Percentiles rank a stretch among this genome's conserved stretches.
These are phyloP conservation scores for Moniliella sp. DNA, from an alignment of 1,284 basidiomycete genomes.

Conservation along the genomic window DNA sequence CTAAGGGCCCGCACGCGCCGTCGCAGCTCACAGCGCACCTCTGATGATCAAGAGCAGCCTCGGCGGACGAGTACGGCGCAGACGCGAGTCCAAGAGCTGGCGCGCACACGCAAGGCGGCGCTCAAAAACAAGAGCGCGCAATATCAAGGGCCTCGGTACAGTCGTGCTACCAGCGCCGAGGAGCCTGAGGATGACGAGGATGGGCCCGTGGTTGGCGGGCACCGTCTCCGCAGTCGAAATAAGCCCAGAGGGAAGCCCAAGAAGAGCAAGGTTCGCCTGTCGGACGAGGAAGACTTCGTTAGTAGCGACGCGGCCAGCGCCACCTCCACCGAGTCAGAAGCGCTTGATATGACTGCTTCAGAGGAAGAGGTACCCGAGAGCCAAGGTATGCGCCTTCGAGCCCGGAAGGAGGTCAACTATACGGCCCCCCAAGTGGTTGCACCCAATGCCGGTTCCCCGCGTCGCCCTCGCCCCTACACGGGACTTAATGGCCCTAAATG, in stretches of 20 bases:
- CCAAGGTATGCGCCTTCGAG: neutral
- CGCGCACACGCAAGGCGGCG: neutral
- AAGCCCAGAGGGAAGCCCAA: neutral
- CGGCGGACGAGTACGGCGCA: no score
- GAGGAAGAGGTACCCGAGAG: no score
- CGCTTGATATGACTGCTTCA: no score
- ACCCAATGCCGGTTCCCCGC: neutral
- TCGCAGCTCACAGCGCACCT: neutral
- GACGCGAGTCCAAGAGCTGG: neutral
- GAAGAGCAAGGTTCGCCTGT: neutral
- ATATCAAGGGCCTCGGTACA: neutral
- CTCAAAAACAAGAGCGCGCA: neutral
- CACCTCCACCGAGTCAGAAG: no score
- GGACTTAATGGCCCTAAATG: no score
- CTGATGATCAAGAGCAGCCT: neutral
- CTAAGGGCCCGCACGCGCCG: neutral
- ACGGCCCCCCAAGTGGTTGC: neutral
- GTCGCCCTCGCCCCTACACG: neutral
- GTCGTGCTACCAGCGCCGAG: no score
- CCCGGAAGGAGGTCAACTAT: slow-evolving; percentile 1
- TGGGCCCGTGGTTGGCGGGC: neutral
- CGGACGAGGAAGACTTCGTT: no score
- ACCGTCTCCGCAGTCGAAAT: neutral
- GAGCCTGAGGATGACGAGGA: no score
- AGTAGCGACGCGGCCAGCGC: no score